Evolutionary conservation across 495 filamentous ascomycete species (phyloP), one percentile per base, ranked within the genome.

Genomic region (Corynascus novoguineensis): DNA sequence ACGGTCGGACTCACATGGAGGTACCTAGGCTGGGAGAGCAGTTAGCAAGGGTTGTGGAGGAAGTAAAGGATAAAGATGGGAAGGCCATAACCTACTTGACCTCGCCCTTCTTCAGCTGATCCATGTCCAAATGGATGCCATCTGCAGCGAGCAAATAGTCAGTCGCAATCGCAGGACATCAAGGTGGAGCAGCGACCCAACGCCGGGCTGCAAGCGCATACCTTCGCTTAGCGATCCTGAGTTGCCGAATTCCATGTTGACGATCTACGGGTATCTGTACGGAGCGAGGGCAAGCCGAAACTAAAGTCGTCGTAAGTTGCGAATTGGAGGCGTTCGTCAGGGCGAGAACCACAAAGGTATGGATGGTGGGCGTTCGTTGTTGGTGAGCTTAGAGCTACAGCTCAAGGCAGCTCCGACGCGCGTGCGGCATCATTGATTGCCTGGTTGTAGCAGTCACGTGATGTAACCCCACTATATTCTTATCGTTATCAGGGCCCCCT

Each of bases 111-210:
- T 74, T 75, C 64, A 73, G 60, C 64, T 92, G 87, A 62, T 96
- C 87, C 93, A 98, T 97, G 68, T 98, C 93, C 51, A 98, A 76
- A 73, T 98, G 93, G 68, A 98, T 96, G 68, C 93, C 93, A 92
- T 98, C 93, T 98, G 65, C 40, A 52, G 51, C 44, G 47, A 50
- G 61, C 60, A 64, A n/a, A 61, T 24, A 19, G 29, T 62, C 37
- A 68, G 60, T 49, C n/a, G 46, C 31, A 46, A 52, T 15, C 41
- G 22, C 50, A 15, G 15, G 3, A 21, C 14, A 25, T 22, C 52
- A 41, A n/a, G 48, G 42, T 64, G 49, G 49, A 46, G 42, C 40
- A 25, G 35, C 35, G 35, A 14, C 7, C n/a, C n/a, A 17, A 17
- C 37, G 45, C 50, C 35, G 27, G 53, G 32, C 37, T 58, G 11